Base-by-base conservation (phyloP, 2,329 filamentous ascomycete genomes). In the Aureobasidium leucospermi region DNA sequence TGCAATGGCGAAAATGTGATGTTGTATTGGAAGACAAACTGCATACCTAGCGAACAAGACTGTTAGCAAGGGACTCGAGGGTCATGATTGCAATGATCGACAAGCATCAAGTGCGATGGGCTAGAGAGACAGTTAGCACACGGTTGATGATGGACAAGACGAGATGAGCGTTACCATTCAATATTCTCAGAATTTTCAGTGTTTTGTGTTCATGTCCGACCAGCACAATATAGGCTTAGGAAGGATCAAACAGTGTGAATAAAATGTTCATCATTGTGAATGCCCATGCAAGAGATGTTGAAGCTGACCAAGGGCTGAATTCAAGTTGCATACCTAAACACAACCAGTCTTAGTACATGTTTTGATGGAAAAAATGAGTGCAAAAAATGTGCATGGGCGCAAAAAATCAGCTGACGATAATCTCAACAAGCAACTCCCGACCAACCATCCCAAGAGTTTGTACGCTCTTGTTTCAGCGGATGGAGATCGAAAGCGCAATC, bases 161-260 rank as follows among this genome's bases (percentile, higher is more conserved):
- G 28, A 6, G 34, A 31, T 9, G 23, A 16, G 32, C 67, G 71
- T 66, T 74, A 77, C 82, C 82, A 85, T 85, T 85, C 85, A 85
- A 85, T 43, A 48, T 58, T 58, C 55, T 85, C 83, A 85, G 83
- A 85, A 83, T 85, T 83, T 82, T 82, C 76, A 79, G 78, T 82
- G 79, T 79, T 72, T 67, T 70, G 74, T 77, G 80, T 81, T 85
- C 82, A 85, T 80, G 66, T 73, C 79, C 67, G 71, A 74, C 49
- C 65, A 70, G 69, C 69, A 76, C 75, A 74, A 77, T 78, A 78
- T 73, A 71, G 69, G 71, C 38, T 48, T 74, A 71, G 71, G 70
- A 73, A 73, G 74, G 78, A 76, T 85, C 83, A 84, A 83, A 85
- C 82, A 85, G 83, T 85, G 83, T 85, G 83, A 85, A 85, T 85